Evolutionary conservation across 106 monocot species (phyloP).

Genomic region (Dendrobium officinale): DNA sequence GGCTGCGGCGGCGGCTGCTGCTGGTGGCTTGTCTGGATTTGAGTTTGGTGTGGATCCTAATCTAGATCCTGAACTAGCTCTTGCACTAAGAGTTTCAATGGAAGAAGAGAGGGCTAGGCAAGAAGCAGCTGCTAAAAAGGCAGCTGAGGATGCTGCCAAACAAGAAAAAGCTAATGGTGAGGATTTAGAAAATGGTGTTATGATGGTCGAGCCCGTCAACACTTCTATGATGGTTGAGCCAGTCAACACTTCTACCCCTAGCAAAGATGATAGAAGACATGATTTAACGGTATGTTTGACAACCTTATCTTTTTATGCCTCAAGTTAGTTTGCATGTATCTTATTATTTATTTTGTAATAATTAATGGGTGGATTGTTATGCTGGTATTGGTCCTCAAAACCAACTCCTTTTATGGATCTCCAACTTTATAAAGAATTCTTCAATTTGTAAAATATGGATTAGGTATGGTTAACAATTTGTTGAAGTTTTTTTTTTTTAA

Average conservation of each 20-base stretch:
- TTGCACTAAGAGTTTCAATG: slow-evolving; percentile 96
- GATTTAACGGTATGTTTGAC: slow-evolving; percentile 42
- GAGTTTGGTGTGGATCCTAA: slow-evolving; percentile 99
- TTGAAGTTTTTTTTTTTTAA: background rate
- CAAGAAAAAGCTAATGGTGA: slow-evolving; percentile 44
- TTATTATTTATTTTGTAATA: background rate
- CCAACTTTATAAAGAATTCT: background rate
- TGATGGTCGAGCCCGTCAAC: slow-evolving; percentile 47
- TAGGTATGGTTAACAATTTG: background rate
- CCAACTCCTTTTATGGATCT: background rate
- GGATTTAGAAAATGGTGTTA: slow-evolving; percentile 38
- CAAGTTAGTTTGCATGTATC: background rate
- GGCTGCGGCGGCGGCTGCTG: slow-evolving; percentile 80
- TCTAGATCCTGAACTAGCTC: slow-evolving; percentile 91
- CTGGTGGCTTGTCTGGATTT: slow-evolving; percentile 73
- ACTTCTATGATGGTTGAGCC: slow-evolving; percentile 55
- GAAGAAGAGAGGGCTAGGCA: slow-evolving; percentile 97
- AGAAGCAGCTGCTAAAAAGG: slow-evolving; percentile 94
- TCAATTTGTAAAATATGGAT: background rate
- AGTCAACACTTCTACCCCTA: slow-evolving; percentile 18
- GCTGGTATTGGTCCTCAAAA: background rate
- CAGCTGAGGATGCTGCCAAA: slow-evolving; percentile 73
- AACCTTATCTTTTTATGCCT: background rate
- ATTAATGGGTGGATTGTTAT: background rate
- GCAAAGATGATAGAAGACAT: slow-evolving; percentile 36